Percentiles rank a stretch among this genome's conserved stretches.
These are phyloP conservation scores for Penicillium roqueforti DNA, from an alignment of 495 filamentous ascomycete genomes.

Conservation along the genomic window DNA sequence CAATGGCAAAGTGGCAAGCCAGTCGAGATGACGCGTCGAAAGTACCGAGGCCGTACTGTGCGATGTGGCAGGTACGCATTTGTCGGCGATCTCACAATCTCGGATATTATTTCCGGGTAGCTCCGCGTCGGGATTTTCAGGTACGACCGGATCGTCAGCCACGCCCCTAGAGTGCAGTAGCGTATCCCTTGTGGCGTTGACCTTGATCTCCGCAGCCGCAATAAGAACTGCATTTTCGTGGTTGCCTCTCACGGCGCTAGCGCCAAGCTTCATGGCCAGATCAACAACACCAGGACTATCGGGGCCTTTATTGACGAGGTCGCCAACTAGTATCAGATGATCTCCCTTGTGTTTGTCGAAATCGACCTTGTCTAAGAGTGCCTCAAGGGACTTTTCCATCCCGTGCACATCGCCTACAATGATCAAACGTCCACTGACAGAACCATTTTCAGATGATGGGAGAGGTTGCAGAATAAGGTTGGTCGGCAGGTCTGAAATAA, in stretches of 20 bases:
- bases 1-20: slow-evolving; percentile 60
- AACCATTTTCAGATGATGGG: slow-evolving; percentile 6
- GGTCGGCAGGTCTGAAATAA: slow-evolving; percentile 21
- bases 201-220: slow-evolving; percentile 18
- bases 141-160: neutral
- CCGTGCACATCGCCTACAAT: slow-evolving; percentile 24
- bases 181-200: neutral
- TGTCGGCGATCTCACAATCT: neutral
- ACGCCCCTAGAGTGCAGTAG: neutral
- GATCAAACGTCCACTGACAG: slow-evolving; percentile 12
- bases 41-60: slow-evolving; percentile 26
- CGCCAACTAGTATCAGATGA: slow-evolving; percentile 17
- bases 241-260: slow-evolving; percentile 75
- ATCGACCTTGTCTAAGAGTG: slow-evolving; percentile 15
- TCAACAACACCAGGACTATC: slow-evolving; percentile 21
- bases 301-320: slow-evolving; percentile 20
- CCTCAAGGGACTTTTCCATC: slow-evolving; percentile 20
- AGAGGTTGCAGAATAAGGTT: slow-evolving; percentile 5
- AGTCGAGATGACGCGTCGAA: slow-evolving; percentile 53
- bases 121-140: neutral
- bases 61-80: slow-evolving; percentile 6
- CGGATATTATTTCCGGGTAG: neutral
- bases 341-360: slow-evolving; percentile 16
- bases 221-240: slow-evolving; percentile 73
- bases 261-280: slow-evolving; percentile 45